Evolutionary conservation across 352 stramenopile species (phyloP).

Genomic region (Phytophthora tentaculata): DNA sequence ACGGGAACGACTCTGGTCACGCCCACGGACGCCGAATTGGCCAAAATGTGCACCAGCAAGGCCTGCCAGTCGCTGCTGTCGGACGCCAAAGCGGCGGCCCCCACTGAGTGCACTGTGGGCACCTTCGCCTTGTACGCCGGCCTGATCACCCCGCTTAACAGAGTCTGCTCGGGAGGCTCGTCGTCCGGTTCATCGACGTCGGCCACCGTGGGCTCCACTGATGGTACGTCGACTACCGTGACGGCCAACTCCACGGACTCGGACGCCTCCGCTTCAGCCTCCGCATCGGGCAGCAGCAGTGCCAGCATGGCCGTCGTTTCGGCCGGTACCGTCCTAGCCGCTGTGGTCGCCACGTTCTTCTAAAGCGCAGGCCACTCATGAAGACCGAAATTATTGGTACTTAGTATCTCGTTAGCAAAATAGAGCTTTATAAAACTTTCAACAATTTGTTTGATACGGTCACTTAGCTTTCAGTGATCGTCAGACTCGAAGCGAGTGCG

Average conservation of each 20-base stretch:
- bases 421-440: neutral
- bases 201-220: constrained; percentile 9
- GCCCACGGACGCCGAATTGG: constrained; percentile 28
- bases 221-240: constrained; percentile 5
- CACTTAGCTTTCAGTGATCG: neutral
- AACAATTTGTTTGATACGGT: neutral
- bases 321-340: constrained; percentile 27
- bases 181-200: constrained; percentile 14
- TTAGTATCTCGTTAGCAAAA: neutral
- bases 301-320: constrained; percentile 29
- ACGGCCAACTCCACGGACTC: constrained; percentile 17
- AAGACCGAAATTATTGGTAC: constrained; percentile 7
- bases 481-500: no score
- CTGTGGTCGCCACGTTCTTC: constrained; percentile 33
- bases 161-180: constrained; percentile 24
- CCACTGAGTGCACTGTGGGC: constrained; percentile 40
- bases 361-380: constrained; percentile 22
- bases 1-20: constrained; percentile 33
- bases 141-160: constrained; percentile 31
- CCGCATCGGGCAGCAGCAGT: constrained; percentile 22
- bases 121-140: constrained; percentile 39
- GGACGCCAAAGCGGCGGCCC: constrained; percentile 21
- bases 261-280: constrained; percentile 12
- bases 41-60: constrained; percentile 38
- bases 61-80: constrained; percentile 31